Conservation (phyloP, 2,329 filamentous ascomycete genomes). For the Diaporthe sp. region DNA sequence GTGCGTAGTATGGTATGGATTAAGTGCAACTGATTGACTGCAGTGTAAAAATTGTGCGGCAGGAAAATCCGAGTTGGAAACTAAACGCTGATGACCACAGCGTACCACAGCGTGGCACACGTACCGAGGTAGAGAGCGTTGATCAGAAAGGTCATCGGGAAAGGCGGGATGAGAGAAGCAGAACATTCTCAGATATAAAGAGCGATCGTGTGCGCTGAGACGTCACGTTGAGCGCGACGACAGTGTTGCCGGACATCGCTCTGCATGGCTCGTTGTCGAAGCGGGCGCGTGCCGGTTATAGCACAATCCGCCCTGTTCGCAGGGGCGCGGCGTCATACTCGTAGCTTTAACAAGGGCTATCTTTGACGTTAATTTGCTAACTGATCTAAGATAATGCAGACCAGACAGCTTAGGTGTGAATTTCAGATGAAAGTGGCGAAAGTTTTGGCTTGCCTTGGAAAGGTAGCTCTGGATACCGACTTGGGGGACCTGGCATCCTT, state of each 20-base stretch:
- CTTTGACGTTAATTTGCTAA: neutral
- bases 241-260: neutral
- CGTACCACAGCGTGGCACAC: no score
- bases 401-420: neutral
- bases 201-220: neutral
- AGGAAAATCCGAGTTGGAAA: neutral
- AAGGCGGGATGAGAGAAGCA: neutral
- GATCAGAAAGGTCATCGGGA: neutral
- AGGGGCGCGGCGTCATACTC: neutral
- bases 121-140: neutral
- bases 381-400: neutral
- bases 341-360: neutral
- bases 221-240: rapidly evolving
- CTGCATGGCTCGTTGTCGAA: neutral
- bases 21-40: neutral
- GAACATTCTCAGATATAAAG: neutral
- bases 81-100: neutral
- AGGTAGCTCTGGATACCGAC: no score
- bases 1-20: neutral
- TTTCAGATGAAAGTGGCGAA: neutral
- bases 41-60: neutral
- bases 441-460: neutral
- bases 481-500: neutral
- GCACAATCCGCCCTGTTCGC: neutral
- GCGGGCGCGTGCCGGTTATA: neutral